A percentile compares a stretch with the other conserved stretches of the same genome.
Evolutionary conservation across 2,329 filamentous ascomycete species (phyloP).

Genomic region (Herpotrichia juniperi): DNA sequence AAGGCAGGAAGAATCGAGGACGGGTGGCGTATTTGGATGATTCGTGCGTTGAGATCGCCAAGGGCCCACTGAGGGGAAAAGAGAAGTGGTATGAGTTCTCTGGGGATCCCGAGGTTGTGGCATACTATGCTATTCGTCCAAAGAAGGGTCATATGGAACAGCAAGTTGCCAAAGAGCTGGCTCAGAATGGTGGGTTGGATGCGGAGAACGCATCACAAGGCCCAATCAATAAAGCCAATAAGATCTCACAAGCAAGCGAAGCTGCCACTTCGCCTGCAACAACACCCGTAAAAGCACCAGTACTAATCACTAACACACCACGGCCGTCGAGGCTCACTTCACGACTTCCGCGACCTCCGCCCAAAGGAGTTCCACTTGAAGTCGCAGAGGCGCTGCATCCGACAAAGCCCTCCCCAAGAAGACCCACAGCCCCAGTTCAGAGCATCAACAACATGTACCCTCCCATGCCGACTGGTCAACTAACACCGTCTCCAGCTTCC

Average conservation of each 20-base stretch:
- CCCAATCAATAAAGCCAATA: neutral
- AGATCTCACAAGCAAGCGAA: neutral
- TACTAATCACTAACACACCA: no score
- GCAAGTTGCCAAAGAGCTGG: conserved; percentile 5
- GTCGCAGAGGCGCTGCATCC: neutral
- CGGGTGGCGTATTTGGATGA: conserved; percentile 36
- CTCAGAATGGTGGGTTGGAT: neutral
- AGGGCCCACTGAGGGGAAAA: conserved; percentile 15
- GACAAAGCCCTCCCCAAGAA: neutral
- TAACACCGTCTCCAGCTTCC: neutral
- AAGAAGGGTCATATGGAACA: conserved; percentile 3
- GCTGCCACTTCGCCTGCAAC: neutral
- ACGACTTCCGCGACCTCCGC: no score
- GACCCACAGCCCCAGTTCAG: neutral
- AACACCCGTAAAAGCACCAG: neutral
- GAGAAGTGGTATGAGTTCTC: conserved; percentile 15
- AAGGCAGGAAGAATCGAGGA: conserved; percentile 44
- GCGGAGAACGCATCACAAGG: neutral
- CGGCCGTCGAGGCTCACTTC: no score
- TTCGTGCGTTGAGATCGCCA: conserved; percentile 12
- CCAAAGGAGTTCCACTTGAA: no score
- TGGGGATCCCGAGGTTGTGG: conserved; percentile 9
- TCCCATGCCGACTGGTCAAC: neutral
- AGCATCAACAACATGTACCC: neutral
- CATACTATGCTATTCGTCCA: conserved; percentile 15